Evolutionary conservation across 1,139 yeast species (phyloP).

Genomic region (Blastobotrys arbuscula): DNA sequence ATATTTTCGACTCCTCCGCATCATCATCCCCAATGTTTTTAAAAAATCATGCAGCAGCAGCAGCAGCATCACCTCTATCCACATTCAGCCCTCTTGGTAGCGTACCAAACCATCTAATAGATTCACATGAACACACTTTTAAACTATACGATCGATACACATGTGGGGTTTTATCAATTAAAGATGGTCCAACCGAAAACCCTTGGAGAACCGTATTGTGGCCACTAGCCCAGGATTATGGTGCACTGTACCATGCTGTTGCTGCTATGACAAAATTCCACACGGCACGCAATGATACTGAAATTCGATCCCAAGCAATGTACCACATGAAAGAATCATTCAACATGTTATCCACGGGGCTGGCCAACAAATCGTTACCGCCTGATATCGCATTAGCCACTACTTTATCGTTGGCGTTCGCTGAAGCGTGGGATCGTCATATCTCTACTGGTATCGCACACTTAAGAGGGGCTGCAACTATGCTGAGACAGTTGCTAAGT

Average conservation of each 20-base stretch:
- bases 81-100: neutral
- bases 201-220: constrained; percentile 60
- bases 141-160: constrained; percentile 32
- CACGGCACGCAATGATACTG: constrained; percentile 45
- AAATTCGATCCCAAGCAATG: constrained; percentile 46
- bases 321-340: constrained; percentile 57
- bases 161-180: constrained; percentile 57
- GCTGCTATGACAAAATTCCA: constrained; percentile 65
- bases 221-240: constrained; percentile 49
- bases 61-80: neutral
- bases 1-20: constrained; percentile 4
- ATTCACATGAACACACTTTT: constrained; percentile 27
- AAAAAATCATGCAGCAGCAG: neutral
- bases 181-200: constrained; percentile 57
- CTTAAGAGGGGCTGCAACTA: constrained; percentile 58
- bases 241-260: constrained; percentile 55
- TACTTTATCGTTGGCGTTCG: constrained; percentile 55
- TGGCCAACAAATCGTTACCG: constrained; percentile 45
- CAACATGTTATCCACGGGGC: constrained; percentile 52
- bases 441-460: constrained; percentile 63
- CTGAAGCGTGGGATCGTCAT: constrained; percentile 66
- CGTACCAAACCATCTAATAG: constrained; percentile 11
- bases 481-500: constrained; percentile 38
- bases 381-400: constrained; percentile 65
- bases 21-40: neutral